Base-by-base conservation (phyloP, 164 flowering plant genomes). In the Magnolia changhungtana region DNA sequence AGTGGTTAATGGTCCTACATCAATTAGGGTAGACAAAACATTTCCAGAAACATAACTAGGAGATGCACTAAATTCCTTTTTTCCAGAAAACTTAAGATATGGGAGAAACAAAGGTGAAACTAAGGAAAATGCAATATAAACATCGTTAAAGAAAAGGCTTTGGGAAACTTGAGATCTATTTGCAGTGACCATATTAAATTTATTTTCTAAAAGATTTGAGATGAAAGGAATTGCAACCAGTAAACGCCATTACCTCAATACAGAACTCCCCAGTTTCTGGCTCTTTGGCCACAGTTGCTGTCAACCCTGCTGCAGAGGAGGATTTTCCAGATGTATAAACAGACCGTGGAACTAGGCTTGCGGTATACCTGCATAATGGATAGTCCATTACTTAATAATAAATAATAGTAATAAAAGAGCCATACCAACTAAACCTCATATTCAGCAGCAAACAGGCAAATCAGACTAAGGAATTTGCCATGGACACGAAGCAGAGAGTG, bases 251-350 rank as follows among this genome's bases (percentile, higher is more conserved):
- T 85, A 96, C 99, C 98, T 96, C 99, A 49, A 96, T 96, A 81
- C 99, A 96, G 77, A 96, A 94, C 83, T 96, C 99, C 37, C 99
- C 99, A 74, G 99, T 96, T 89, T 96, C 99, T 68, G 97, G 98
- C 82, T 96, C 99, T 84, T 96, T 96, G 77, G 99, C 97, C 7
- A 96, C 99, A 76, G 97, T 92, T 67, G 99, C 99, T 67, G 99
- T 96, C 88, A 96, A 89, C 55, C 99, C 99, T 74, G 98, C 99
- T 79, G 99, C 98, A 78, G 99, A 96, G 1, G 98, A 92, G 50
- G 98, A 91, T 79, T 94, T 94, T 63, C 99, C 99, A 74, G 98
- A 94, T 80, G 99, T 96, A 84, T 96, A 96, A 70, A 96, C 98
- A 78, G 99, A 96, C 78, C 99, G 85, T 59, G 99, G 87, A 84